A percentile compares a stretch with the other conserved stretches of the same genome.
These are phyloP conservation scores for Cyclotella kingstonii DNA, from an alignment of 108 stramenopile genomes.

Conservation along the genomic window DNA sequence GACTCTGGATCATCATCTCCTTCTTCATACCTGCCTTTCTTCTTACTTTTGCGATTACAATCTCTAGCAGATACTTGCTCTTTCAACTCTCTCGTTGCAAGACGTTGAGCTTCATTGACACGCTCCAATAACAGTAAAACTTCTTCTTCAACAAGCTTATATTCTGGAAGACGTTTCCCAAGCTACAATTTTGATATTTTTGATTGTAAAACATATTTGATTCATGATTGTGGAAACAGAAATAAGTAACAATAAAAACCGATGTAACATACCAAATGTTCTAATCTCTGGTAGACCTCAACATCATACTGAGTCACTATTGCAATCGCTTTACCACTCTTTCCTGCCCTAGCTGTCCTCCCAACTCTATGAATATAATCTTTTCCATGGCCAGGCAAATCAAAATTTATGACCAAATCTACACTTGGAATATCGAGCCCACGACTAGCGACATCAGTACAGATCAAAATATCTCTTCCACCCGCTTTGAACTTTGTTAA, in stretches of 20 bases:
- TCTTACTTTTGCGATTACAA: conserved; percentile 46
- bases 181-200: conserved; percentile 29
- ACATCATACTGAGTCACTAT: conserved; percentile 99
- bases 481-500: conserved; percentile 92
- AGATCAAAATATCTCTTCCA: conserved; percentile 82
- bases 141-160: conserved; percentile 81
- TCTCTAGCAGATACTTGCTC: conserved; percentile 68
- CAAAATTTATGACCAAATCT: conserved; percentile 96
- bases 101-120: conserved; percentile 94
- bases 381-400: conserved; percentile 94
- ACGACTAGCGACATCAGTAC: conserved; percentile 97
- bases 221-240: neutral
- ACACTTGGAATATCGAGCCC: conserved; percentile 96
- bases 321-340: conserved; percentile 94
- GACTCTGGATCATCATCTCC: conserved; percentile 62
- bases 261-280: conserved; percentile 56
- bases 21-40: conserved; percentile 37
- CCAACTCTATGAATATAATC: conserved; percentile 99
- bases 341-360: conserved; percentile 95
- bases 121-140: conserved; percentile 93
- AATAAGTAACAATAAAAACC: neutral
- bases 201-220: neutral
- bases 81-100: conserved; percentile 87
- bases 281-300: conserved; percentile 96
- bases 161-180: conserved; percentile 84